A percentile compares a stretch with the other conserved stretches of the same genome.
Evolutionary conservation across 768 basidiomycete genomes (phyloP).

Genomic region (Plicaturopsis crispa): DNA sequence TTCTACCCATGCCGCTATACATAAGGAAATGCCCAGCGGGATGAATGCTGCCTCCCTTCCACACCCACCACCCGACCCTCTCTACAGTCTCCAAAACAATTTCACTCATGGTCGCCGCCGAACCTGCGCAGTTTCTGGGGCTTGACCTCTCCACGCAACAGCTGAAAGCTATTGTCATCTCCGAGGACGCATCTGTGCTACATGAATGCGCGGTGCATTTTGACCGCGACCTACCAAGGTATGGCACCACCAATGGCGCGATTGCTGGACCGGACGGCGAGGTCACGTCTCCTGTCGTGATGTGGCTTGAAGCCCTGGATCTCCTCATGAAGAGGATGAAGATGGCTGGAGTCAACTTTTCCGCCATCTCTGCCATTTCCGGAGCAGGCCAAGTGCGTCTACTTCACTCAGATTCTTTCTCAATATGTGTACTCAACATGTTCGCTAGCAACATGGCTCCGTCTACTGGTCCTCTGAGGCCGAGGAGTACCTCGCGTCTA

Average conservation of each 20-base stretch:
- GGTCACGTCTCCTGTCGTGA: conserved; percentile 72
- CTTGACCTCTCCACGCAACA: conserved; percentile 86
- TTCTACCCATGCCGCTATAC: too few relatives aligned
- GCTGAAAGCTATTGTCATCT: conserved; percentile 67
- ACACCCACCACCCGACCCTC: too few relatives aligned
- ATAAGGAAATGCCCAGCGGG: too few relatives aligned
- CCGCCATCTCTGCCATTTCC: conserved; percentile 54
- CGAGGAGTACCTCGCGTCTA: conserved; percentile 38
- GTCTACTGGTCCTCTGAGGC: conserved; percentile 71
- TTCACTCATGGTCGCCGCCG: too few relatives aligned
- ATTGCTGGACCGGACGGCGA: conserved; percentile 61
- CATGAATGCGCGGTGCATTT: conserved; percentile 73
- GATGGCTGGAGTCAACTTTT: conserved; percentile 49
- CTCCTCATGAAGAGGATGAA: conserved; percentile 60
- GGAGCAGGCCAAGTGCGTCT: conserved; percentile 68
- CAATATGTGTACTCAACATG: too few relatives aligned
- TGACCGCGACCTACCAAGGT: conserved; percentile 68
- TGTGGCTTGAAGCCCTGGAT: conserved; percentile 87
- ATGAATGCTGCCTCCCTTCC: too few relatives aligned
- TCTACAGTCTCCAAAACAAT: too few relatives aligned
- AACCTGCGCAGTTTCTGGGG: too few relatives aligned
- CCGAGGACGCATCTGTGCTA: conserved; percentile 49
- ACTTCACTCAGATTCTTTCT: too few relatives aligned
- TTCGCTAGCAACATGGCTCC: conserved; percentile 77
- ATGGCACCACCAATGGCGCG: conserved; percentile 61